Evolutionary conservation across 805 yeast genomes (phyloP).

Genomic region (Candida suzukii): DNA sequence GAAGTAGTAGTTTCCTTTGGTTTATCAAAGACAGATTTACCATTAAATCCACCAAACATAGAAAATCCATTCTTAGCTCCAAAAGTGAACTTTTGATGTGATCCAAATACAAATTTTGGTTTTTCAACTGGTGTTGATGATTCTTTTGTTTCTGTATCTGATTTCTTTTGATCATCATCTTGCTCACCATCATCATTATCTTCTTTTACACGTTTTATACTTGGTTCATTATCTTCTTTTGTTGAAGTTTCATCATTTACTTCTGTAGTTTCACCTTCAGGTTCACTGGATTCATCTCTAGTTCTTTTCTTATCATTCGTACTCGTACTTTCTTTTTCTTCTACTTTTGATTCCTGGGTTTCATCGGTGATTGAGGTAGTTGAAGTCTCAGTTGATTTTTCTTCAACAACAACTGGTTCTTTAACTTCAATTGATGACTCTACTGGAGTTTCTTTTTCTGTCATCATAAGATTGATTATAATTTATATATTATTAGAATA

Average conservation of each 20-base stretch:
- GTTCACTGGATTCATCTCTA: background rate
- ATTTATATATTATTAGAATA: too few species aligned
- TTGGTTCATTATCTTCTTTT: background rate
- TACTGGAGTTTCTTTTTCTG: too few species aligned
- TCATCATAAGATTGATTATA: too few species aligned
- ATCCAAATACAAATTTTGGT: constrained; percentile 52
- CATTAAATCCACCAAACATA: constrained; percentile 15
- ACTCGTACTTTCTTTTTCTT: too few species aligned
- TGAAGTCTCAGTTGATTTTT: too few species aligned
- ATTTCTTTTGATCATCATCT: background rate
- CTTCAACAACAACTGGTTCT: too few species aligned
- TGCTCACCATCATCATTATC: background rate
- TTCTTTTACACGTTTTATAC: background rate
- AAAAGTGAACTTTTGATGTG: constrained; percentile 34
- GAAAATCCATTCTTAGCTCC: constrained; percentile 35
- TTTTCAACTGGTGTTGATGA: constrained; percentile 6
- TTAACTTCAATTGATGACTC: too few species aligned
- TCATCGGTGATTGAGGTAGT: too few species aligned
- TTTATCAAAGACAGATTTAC: constrained; percentile 28
- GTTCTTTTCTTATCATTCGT: background rate
- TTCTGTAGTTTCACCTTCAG: background rate
- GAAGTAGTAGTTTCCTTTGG: constrained; percentile 3
- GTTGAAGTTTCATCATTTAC: background rate
- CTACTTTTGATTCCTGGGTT: background rate
- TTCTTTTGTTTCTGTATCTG: background rate